Evolutionary conservation across 495 filamentous ascomycete genomes (phyloP).

Genomic region (Corynascus novoguineensis): DNA sequence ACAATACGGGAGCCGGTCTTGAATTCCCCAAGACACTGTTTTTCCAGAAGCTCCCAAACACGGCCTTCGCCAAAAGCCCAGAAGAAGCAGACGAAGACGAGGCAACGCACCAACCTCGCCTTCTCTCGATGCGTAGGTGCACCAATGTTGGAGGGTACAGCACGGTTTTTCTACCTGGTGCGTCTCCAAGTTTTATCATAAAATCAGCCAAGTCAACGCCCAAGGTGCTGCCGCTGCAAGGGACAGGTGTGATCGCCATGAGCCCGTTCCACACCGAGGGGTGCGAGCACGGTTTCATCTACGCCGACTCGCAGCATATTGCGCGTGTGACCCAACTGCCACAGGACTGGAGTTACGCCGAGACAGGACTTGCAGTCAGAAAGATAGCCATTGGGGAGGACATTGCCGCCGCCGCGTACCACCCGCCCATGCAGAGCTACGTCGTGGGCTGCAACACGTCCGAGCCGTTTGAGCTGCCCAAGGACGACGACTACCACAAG

Average conservation of each 20-base stretch:
- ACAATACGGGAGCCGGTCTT: slow-evolving; percentile 25
- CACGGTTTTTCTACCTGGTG: slow-evolving; percentile 73
- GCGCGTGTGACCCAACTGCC: slow-evolving; percentile 66
- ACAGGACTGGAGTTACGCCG: slow-evolving; percentile 53
- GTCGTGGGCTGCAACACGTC: slow-evolving; percentile 63
- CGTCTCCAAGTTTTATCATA: slow-evolving; percentile 70
- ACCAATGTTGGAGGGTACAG: slow-evolving; percentile 67
- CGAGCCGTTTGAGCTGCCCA: slow-evolving; percentile 72
- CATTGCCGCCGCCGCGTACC: slow-evolving; percentile 68
- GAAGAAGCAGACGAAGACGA: slow-evolving; percentile 35
- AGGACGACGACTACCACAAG: slow-evolving; percentile 74
- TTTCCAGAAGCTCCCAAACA: slow-evolving; percentile 70
- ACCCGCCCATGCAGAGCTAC: slow-evolving; percentile 66
- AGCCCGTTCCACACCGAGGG: slow-evolving; percentile 64
- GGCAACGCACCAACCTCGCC: slow-evolving; percentile 36
- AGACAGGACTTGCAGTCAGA: slow-evolving; percentile 62
- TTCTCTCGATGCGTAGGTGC: slow-evolving; percentile 55
- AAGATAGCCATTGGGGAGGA: slow-evolving; percentile 66
- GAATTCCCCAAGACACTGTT: slow-evolving; percentile 49
- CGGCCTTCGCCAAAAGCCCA: slow-evolving; percentile 50
- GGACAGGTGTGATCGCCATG: slow-evolving; percentile 57
- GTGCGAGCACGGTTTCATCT: slow-evolving; percentile 78
- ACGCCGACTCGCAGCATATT: slow-evolving; percentile 60
- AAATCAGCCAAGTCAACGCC: slow-evolving; percentile 70
- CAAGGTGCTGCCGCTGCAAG: slow-evolving; percentile 64